Percentiles rank a stretch among this genome's conserved stretches.
These are phyloP conservation scores for Cornus suecica DNA, from an alignment of 148 eudicot genomes.

Conservation along the genomic window DNA sequence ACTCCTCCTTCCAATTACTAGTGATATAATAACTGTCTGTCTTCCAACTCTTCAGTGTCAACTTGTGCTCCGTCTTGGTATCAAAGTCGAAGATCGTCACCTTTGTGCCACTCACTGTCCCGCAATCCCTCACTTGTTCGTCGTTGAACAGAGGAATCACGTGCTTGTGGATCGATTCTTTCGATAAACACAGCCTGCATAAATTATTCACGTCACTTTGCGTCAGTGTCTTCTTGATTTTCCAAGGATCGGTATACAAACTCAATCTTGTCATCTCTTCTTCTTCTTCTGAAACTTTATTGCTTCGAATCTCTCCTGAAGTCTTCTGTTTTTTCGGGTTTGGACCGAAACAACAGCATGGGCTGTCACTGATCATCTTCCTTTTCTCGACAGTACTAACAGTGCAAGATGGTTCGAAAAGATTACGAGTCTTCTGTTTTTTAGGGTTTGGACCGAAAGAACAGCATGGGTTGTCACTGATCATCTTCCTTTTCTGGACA, in stretches of 20 bases:
- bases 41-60: constrained; percentile 9
- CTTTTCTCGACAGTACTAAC: no score
- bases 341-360: no score
- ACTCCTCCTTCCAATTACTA: not conserved
- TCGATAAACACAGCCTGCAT: not conserved
- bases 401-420: no score
- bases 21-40: not conserved
- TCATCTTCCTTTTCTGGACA: no score
- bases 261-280: not conserved
- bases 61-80: not conserved
- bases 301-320: no score
- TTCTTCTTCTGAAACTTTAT: not conserved
- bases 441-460: no score
- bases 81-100: not conserved
- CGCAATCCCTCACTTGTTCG: not conserved
- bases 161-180: not conserved
- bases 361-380: no score
- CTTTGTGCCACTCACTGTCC: not conserved
- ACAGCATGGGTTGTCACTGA: no score
- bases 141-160: not conserved
- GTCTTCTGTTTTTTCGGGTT: no score
- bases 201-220: constrained; percentile 3
- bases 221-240: constrained; percentile 10
- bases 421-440: no score
- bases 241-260: not conserved